These are phyloP conservation scores for Chlorella sp. DNA, from an alignment of 139 green algal genomes.

Conservation along the genomic window DNA sequence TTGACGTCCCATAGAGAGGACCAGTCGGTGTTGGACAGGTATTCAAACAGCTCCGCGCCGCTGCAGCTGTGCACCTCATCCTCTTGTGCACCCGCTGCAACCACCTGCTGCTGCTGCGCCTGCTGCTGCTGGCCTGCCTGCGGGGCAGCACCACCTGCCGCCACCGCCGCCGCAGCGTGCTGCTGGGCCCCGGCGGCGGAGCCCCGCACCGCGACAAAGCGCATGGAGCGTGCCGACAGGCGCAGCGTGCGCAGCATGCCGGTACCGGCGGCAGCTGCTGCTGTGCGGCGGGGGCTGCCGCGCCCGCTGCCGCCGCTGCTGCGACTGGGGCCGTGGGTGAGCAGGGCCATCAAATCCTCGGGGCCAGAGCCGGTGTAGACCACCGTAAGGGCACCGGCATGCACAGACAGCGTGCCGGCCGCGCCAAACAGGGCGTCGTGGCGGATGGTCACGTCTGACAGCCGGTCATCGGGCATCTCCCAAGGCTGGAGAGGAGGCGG, in stretches of 20 bases:
- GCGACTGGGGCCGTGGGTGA: not conserved
- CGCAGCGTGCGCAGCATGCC: constrained; percentile 32
- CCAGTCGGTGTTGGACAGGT: not conserved
- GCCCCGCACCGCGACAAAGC: not conserved
- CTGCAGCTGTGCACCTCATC: not conserved
- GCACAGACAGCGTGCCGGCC: not conserved
- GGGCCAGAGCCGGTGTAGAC: not conserved
- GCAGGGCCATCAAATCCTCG: constrained; percentile 7
- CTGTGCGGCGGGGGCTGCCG: not conserved
- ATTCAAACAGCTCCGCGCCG: constrained; percentile 13
- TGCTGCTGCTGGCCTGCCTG: no score
- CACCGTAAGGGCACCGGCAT: not conserved
- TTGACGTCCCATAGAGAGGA: not conserved
- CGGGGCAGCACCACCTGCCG: not conserved
- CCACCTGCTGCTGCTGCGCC: not conserved
- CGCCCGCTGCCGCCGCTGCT: not conserved
- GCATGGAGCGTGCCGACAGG: not conserved
- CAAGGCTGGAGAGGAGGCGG: not conserved
- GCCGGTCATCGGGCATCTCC: constrained; percentile 3
- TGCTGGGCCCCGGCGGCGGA: not conserved
- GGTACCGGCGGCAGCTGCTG: not conserved
- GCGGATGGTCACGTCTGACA: not conserved
- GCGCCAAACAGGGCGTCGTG: constrained; percentile 28
- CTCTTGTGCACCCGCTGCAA: no score
- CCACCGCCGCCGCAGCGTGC: not conserved